phyloP scores from a whole-genome alignment of 2,329 filamentous ascomycete species.

The Botryotinia globosa region DNA sequence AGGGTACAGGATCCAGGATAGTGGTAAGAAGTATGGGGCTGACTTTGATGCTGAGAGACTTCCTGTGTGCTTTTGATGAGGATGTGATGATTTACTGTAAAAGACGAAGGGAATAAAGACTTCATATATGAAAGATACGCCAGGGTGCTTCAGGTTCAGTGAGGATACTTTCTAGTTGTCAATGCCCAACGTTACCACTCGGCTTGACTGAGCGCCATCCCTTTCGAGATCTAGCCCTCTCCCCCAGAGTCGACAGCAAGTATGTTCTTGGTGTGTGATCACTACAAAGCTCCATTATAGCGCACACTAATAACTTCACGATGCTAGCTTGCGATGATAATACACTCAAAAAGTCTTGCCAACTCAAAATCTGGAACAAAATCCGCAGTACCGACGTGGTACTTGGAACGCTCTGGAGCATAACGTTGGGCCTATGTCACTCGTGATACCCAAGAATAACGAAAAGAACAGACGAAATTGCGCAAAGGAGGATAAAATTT shows the following conservation, averaged over 20 bases:
- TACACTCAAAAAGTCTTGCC: background rate
- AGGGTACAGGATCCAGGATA: background rate
- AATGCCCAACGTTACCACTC: background rate
- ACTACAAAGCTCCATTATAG: constrained; percentile 10
- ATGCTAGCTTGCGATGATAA: background rate
- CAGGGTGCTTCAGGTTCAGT: background rate
- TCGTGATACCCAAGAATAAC: constrained; percentile 2
- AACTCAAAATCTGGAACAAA: constrained; percentile 15
- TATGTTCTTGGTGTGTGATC: constrained; percentile 1
- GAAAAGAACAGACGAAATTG: background rate
- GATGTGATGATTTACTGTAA: background rate
- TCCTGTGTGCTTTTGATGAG: background rate
- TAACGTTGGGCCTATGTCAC: background rate
- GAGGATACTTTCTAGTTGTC: background rate
- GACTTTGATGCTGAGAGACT: background rate
- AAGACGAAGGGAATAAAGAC: background rate
- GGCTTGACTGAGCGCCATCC: background rate
- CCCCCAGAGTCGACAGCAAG: background rate
- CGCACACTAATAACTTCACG: constrained; percentile 4
- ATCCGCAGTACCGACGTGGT: constrained; percentile 3
- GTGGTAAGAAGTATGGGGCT: background rate
- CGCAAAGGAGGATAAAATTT: background rate
- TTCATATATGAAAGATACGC: constrained; percentile 9
- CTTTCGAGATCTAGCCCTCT: background rate
- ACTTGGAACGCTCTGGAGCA: constrained; percentile 13